Base-by-base conservation (phyloP, 306 rosid species). In the Cyclanthera cordifolia region DNA sequence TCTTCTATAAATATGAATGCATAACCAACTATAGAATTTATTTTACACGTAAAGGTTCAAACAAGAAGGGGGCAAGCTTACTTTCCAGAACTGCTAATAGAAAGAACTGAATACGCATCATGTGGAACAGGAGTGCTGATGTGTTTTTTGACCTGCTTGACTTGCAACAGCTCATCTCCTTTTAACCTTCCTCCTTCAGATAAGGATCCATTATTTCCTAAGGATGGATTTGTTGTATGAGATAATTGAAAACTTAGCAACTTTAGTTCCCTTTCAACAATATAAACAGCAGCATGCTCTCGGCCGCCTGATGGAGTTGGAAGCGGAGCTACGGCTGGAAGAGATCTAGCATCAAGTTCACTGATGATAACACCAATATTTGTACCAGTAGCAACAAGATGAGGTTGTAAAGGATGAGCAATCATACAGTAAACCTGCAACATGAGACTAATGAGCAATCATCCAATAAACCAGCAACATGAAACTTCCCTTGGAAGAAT, bases 51-150 rank as follows among this genome's bases (percentile, higher is more conserved):
- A 32, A 52, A 65, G 34, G 4, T 69, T 32, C 30, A 51, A 69
- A 69, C 19, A 69, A 69, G 34, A 69, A 51, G 67, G 63, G 71
- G 49, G 25, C 80, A 69, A 78, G 85, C 99, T 86, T 86, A 94
- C 99, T 94, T 94, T 80, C 97, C 99, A 3, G 99, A 94, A 82
- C 91, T 86, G 93, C 99, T 94, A 53, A 90, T 82, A 74, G 99
- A 94, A 76, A 94, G 96, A 74, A 94, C 87, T 5, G 99, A 94
- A 77, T 94, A 82, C 13, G 99, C 90, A 85, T 94, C 99, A 74
- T 94, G 97, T 14, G 97, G 97, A 85, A 90, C 97, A 53, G 99
- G 97, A 45, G 87, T 90, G 75, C 93, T 90, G 69, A 94, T 90
- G 79, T 88, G 96, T 83, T 94, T 94, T 78, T 85, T 94, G 63